A percentile compares a stretch with the other conserved stretches of the same genome.
Evolutionary conservation across 176 grass and related monocot species (phyloP).

Genomic region (Aechmea fasciata): DNA sequence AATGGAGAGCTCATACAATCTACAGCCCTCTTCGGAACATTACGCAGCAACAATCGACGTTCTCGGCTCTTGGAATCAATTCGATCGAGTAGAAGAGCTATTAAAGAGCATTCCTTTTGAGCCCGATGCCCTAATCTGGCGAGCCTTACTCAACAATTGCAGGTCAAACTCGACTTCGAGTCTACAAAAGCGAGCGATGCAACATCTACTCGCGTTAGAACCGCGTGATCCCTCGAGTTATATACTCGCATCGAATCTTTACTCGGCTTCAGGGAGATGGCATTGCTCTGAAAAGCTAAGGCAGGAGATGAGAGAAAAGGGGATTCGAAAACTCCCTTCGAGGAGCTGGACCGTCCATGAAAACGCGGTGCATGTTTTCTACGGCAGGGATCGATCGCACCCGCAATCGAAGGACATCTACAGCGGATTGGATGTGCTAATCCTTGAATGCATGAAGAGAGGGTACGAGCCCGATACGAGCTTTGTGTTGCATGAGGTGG

Average conservation of each 20-base stretch:
- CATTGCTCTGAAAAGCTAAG: conserved; percentile 45
- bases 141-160: conserved; percentile 56
- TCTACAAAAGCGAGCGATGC: conserved; percentile 28
- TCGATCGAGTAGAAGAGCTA: conserved; percentile 45
- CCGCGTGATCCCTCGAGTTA: conserved; percentile 43
- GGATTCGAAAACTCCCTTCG: conserved; percentile 45
- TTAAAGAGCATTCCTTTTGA: conserved; percentile 39
- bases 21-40: conserved; percentile 37
- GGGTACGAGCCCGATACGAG: conserved; percentile 56
- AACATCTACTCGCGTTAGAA: conserved; percentile 32
- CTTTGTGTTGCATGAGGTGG: conserved; percentile 66
- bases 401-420: conserved; percentile 55
- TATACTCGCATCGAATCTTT: conserved; percentile 48
- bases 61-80: conserved; percentile 43
- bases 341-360: conserved; percentile 52
- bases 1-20: conserved; percentile 28
- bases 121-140: conserved; percentile 44
- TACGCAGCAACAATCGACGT: conserved; percentile 46
- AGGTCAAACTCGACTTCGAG: conserved; percentile 25
- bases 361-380: conserved; percentile 44
- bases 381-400: conserved; percentile 52
- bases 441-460: conserved; percentile 49
- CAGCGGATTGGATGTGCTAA: conserved; percentile 50
- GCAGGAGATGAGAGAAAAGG: conserved; percentile 48
- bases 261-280: conserved; percentile 52